A percentile compares a stretch with the other conserved stretches of the same genome.
phyloP scores from a whole-genome alignment of 164 flowering plant species.

The Magnolia changhungtana region DNA sequence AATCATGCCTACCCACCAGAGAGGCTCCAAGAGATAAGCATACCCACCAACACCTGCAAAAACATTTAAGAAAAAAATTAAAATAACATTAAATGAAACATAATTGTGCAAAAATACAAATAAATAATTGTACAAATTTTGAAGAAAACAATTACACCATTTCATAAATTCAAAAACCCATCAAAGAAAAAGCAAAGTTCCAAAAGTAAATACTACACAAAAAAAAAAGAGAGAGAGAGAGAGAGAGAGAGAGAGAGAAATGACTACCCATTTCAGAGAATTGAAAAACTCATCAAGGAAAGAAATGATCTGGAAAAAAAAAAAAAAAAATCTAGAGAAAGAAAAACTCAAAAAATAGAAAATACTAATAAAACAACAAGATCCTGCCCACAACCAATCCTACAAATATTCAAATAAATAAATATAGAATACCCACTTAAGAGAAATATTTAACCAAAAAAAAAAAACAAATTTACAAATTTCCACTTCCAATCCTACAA shows the following conservation, averaged over 20 bases:
- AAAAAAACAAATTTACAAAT: neutral
- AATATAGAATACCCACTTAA: constrained; percentile 13
- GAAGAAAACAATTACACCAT: neutral
- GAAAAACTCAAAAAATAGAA: no score
- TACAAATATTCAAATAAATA: constrained; percentile 8
- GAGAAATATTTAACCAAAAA: constrained; percentile 9
- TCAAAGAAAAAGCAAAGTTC: neutral
- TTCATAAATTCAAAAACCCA: neutral
- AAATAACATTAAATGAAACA: neutral
- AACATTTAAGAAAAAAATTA: neutral
- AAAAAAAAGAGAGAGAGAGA: neutral
- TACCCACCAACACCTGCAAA: constrained; percentile 71
- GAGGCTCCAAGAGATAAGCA: constrained; percentile 74
- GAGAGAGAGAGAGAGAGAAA: no score
- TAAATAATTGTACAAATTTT: neutral
- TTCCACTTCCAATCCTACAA: no score
- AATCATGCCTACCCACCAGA: constrained; percentile 88
- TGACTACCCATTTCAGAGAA: neutral
- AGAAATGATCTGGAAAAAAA: neutral
- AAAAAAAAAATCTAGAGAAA: no score
- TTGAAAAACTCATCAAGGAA: neutral
- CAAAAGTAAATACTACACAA: neutral
- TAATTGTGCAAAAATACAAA: neutral
- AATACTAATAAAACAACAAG: neutral
- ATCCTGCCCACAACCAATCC: neutral